Evolutionary conservation across 352 stramenopile genomes (phyloP).

Genomic region (Phytophthora parvispora): DNA sequence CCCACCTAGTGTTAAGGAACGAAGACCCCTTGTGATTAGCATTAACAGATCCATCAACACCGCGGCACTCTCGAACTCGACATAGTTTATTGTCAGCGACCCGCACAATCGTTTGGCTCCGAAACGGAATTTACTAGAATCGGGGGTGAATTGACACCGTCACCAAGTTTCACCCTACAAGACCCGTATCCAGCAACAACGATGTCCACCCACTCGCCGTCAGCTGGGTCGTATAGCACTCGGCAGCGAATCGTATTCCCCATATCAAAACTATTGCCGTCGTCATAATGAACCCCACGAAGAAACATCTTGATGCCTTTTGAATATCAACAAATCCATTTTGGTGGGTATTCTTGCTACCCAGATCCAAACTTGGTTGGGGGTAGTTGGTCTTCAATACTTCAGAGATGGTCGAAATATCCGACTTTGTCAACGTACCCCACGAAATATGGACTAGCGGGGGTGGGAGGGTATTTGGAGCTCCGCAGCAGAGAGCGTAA

Average conservation of each 20-base stretch:
- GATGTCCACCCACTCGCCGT: neutral
- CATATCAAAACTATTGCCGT: neutral
- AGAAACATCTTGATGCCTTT: neutral
- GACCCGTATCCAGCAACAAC: conserved; percentile 4
- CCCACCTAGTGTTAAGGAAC: neutral
- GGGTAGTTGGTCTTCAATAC: neutral
- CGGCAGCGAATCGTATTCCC: neutral
- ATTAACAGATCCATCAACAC: neutral
- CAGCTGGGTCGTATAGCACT: neutral
- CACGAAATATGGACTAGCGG: neutral
- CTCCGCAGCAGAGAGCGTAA: neutral
- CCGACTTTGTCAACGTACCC: neutral
- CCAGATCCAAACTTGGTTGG: neutral
- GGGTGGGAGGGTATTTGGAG: neutral
- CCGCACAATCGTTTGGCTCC: neutral
- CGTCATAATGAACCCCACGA: neutral
- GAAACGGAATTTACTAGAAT: neutral
- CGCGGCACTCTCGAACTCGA: neutral
- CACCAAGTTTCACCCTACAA: neutral
- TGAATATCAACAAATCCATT: neutral
- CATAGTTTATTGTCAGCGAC: neutral
- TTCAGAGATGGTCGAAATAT: neutral
- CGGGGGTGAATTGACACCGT: neutral
- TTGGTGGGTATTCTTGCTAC: neutral
- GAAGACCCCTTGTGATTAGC: neutral